Percentiles rank a stretch among this genome's conserved stretches.
Conservation (phyloP, 805 yeast genomes). For the Kodamaea hsintzibuensis region DNA sequence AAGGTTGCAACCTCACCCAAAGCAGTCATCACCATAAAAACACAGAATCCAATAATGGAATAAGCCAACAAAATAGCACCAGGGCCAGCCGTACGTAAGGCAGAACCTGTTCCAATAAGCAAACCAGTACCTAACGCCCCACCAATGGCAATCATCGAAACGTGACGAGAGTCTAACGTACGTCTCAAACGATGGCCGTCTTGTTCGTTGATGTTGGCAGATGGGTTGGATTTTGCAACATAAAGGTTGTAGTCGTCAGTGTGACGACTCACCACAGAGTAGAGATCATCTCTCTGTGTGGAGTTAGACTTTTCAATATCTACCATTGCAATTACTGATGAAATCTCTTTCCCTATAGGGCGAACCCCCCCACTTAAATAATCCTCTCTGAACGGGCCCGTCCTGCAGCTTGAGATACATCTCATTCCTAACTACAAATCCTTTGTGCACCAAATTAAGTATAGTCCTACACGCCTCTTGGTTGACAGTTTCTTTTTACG, state of each 20-base stretch:
- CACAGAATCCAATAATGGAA: constrained; percentile 67
- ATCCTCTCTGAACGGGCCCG: background rate
- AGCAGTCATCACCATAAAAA: constrained; percentile 67
- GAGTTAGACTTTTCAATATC: constrained; percentile 19
- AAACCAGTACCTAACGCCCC: constrained; percentile 84
- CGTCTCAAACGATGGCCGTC: constrained; percentile 23
- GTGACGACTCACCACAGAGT: constrained; percentile 39
- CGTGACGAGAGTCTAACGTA: constrained; percentile 55
- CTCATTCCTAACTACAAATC: background rate
- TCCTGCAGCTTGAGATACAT: constrained; percentile 1
- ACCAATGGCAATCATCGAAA: constrained; percentile 77
- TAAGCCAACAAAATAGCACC: constrained; percentile 65
- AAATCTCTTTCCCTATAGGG: background rate
- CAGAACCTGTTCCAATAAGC: constrained; percentile 73
- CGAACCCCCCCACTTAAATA: background rate
- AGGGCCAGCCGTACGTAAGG: constrained; percentile 72
- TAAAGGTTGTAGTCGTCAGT: constrained; percentile 51
- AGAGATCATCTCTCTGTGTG: constrained; percentile 18
- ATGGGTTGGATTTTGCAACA: constrained; percentile 47
- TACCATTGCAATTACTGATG: background rate
- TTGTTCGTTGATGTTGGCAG: constrained; percentile 27
- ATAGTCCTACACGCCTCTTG: constrained; percentile 1
- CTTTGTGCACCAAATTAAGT: background rate
- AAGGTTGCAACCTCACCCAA: constrained; percentile 71
- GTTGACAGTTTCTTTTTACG: constrained; percentile 1